phyloP scores from a whole-genome alignment of 192 early-diverging fungal genomes.

The Coemansia sp. region DNA sequence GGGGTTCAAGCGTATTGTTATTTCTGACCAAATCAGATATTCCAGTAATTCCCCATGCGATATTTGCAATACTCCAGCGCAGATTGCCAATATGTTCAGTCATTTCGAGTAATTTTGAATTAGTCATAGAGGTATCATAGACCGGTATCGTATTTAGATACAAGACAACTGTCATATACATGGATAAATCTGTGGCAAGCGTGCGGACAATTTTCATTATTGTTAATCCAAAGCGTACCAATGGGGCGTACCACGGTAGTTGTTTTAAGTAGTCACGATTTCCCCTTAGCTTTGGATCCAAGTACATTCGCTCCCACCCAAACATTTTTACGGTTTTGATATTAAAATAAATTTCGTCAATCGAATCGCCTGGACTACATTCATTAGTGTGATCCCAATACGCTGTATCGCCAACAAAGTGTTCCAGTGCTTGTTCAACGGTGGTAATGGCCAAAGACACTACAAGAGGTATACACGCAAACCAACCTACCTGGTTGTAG shows the following conservation, averaged over 20 bases:
- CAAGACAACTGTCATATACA: background rate
- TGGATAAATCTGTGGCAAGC: background rate
- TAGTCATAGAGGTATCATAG: background rate
- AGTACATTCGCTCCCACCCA: slow-evolving; percentile 14
- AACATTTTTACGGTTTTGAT: slow-evolving; percentile 12
- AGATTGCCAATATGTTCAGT: background rate
- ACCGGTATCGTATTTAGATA: background rate
- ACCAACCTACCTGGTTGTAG: too few species aligned
- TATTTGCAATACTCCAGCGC: background rate
- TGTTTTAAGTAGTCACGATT: background rate
- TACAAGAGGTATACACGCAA: too few species aligned
- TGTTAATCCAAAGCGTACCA: background rate
- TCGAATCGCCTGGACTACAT: too few species aligned
- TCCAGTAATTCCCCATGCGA: too few species aligned
- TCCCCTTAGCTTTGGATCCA: background rate
- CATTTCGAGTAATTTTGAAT: slow-evolving; percentile 1
- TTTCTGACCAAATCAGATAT: too few species aligned
- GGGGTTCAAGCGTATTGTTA: background rate
- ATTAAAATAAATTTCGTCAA: background rate
- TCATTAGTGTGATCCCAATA: too few species aligned
- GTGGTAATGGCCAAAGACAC: too few species aligned
- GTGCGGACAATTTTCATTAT: background rate
- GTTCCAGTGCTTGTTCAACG: too few species aligned
- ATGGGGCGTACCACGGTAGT: slow-evolving; percentile 5
- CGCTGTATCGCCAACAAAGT: too few species aligned